Base-by-base conservation (phyloP, 805 yeast genomes). In the Candida dendrica region DNA sequence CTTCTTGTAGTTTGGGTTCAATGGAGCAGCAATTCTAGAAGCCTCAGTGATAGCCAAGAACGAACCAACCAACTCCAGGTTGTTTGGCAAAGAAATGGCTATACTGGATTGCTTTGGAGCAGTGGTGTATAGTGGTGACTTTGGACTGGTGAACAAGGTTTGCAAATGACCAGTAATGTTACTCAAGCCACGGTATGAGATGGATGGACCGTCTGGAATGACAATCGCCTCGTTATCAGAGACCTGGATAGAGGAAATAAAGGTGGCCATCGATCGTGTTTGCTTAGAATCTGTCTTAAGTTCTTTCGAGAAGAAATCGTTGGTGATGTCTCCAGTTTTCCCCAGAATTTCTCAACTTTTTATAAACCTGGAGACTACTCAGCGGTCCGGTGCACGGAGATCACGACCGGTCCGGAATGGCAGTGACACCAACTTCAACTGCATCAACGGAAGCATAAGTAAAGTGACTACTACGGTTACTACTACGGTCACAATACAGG, bases 1-100 rank as follows among this genome's bases (percentile, higher is more conserved):
- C 50, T 75, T 72, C 52, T 73, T 79, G 58, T 79, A 81, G 41
- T 70, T 69, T 14, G 86, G 74, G 52, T 82, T 83, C 55, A 82
- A 64, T 13, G 90, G 90, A 2, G 87, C 84, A 17, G 83, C 84
- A 36, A 81, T 66, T 49, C 74, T 66, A 1, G 77, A 73, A 24
- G 75, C 69, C 47, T 74, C 70, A 2, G 85, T 74, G 20, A 72
- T 64, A 2, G 79, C 81, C 18, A 82, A 58, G 53, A 79, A 82
- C 2, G 75, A 62, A 9, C 71, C 69, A 1, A 74, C 69, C 40
- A 79, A 72, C 50, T 82, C 89, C 19, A 82, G 53, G 4, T 75
- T 63, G 55, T 83, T 82, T 24, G 81, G 78, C 44, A 82, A 60
- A 1, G 84, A 68, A 18, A 81, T 79, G 0, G 84, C 81, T 34